phyloP scores from a whole-genome alignment of 2,329 filamentous ascomycete species.

The Metarhizium guizhouense region DNA sequence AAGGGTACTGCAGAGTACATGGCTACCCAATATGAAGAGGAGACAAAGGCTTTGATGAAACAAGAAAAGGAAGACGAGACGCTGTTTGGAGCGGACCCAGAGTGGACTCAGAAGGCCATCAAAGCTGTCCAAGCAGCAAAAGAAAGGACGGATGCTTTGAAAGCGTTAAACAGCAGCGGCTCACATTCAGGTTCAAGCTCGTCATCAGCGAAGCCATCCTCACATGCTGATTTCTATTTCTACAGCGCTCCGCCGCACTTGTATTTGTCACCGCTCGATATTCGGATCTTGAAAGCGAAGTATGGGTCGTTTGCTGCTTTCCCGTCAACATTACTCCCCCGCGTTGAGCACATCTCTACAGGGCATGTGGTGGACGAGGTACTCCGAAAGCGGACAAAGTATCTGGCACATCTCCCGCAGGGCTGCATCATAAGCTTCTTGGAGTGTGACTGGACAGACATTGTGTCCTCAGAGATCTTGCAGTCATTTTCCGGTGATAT shows the following conservation, averaged over 20 bases:
- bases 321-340: slow-evolving; percentile 75
- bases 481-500: slow-evolving; percentile 69
- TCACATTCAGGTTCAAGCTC: slow-evolving; percentile 1
- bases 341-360: slow-evolving; percentile 81
- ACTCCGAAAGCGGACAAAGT: slow-evolving; percentile 74
- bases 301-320: slow-evolving; percentile 78
- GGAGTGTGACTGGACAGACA: slow-evolving; percentile 92
- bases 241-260: slow-evolving; percentile 83
- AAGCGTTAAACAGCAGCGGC: slow-evolving; percentile 13
- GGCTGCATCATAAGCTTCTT: slow-evolving; percentile 89
- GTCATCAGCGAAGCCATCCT: slow-evolving; percentile 13
- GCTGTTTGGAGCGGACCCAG: slow-evolving; percentile 84
- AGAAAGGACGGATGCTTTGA: slow-evolving; percentile 54
- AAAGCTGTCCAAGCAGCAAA: slow-evolving; percentile 64
- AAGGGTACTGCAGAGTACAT: slow-evolving; percentile 89
- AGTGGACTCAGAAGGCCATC: slow-evolving; percentile 84
- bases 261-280: slow-evolving; percentile 84
- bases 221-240: slow-evolving; percentile 62
- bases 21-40: slow-evolving; percentile 66
- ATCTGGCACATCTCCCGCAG: slow-evolving; percentile 75
- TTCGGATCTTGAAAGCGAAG: slow-evolving; percentile 81
- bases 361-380: slow-evolving; percentile 83
- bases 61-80: slow-evolving; percentile 86
- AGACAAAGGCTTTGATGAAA: slow-evolving; percentile 62
- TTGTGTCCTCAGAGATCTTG: slow-evolving; percentile 68